phyloP scores from a whole-genome alignment of 495 filamentous ascomycete genomes.

The Evernia prunastri region DNA sequence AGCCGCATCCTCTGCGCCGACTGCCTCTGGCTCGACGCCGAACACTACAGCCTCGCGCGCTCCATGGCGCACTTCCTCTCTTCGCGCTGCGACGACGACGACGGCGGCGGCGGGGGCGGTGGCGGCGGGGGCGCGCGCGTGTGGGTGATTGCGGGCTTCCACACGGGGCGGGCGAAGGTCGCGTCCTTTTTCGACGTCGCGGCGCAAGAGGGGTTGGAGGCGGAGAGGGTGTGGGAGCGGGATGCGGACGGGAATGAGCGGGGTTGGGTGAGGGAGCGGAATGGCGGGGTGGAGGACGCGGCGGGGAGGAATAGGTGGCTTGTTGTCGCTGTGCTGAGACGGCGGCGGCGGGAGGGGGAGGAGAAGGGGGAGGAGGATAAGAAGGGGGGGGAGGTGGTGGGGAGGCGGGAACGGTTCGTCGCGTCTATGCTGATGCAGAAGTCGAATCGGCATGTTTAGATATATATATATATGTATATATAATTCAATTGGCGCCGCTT shows the following conservation, averaged over 20 bases:
- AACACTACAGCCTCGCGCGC: slow-evolving; percentile 63
- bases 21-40: slow-evolving; percentile 76
- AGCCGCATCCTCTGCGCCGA: slow-evolving; percentile 72
- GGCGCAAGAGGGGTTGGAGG: slow-evolving; percentile 50
- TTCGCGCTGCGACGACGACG: slow-evolving; percentile 26
- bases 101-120: too few relatives aligned
- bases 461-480: too few relatives aligned
- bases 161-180: slow-evolving; percentile 72
- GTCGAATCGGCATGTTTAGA: slow-evolving; percentile 12
- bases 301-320: slow-evolving; percentile 70
- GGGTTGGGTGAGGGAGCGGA: slow-evolving; percentile 47
- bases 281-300: slow-evolving; percentile 58
- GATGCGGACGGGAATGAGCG: slow-evolving; percentile 62
- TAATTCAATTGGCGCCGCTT: too few relatives aligned
- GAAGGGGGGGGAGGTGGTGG: not conserved
- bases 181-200: slow-evolving; percentile 64
- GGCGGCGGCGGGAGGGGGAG: slow-evolving; percentile 10
- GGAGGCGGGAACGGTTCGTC: slow-evolving; percentile 10
- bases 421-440: slow-evolving; percentile 19
- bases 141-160: slow-evolving; percentile 71
- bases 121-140: too few relatives aligned
- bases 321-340: slow-evolving; percentile 59
- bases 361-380: too few relatives aligned
- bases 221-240: slow-evolving; percentile 64
- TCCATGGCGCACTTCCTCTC: slow-evolving; percentile 68